Base-by-base conservation (phyloP, 768 basidiomycete species). In the Tricholoma matsutake region DNA sequence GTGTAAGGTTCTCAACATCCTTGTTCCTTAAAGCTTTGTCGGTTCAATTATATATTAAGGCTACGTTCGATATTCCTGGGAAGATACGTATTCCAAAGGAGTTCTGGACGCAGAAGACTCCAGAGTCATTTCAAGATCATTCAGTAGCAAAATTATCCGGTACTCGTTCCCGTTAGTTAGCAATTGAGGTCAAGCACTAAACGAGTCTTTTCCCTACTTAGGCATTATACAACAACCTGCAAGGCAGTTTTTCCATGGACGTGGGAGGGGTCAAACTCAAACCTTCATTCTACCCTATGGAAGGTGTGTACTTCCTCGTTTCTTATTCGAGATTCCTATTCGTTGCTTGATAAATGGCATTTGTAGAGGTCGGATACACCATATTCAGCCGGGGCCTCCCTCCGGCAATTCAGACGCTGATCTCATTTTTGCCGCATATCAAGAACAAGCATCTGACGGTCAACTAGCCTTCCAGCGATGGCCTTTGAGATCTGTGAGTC, bases 381-480 rank as follows among this genome's bases (percentile, higher is more conserved):
- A 81, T 31, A 81, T 89, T 18, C 72, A 76, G 65, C 73, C 83
- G 20, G 69, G 78, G 11, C 77, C 77, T 51, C 67, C 69, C 3
- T 64, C 69, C 6, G 76, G 73, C 1, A 68, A 77, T 52, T 61
- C 68, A 37, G 82, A 84, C 29, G 88, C 87, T 1, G 79, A 92
- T 63, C 41, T 68, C 8, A 82, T 90, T 37, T 90, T 93, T 64
- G 61, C 72, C 54, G 69, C 82, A 22, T 94, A 92, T 71, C 91
- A 94, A 70, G 68, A 75, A 29, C 82, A 91, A 66, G 91, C 89
- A 8, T 69, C 72, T 10, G 66, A 75, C 1, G 87, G 87, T 11
- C 71, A 69, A 22, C 69, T 94, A 41, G 76, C 73, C 32, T 91
- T 94, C 71, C 81, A 87, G 56, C 79, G 91, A 60, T 91, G 86